Evolutionary conservation across 306 rosid species (phyloP).

Genomic region (Fragaria iinumae): DNA sequence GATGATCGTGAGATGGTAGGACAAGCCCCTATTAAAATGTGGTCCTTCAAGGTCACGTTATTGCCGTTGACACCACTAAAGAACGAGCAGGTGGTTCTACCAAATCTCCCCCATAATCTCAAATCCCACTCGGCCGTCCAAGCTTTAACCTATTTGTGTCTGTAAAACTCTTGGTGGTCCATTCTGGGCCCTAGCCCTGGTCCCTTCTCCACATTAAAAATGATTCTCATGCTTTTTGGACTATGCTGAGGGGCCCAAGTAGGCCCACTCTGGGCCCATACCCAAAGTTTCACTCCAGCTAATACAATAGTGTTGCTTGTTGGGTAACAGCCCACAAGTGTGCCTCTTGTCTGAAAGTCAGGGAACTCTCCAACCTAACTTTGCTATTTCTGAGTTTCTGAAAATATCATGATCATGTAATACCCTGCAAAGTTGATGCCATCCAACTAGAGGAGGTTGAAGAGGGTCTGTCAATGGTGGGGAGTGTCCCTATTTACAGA

Average conservation of each 20-base stretch:
- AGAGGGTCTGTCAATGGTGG: not conserved
- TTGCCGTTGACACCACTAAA: not conserved
- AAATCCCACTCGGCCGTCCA: not conserved
- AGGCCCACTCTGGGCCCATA: conserved; percentile 21
- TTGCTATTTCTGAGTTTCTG: not conserved
- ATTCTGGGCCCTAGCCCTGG: not conserved
- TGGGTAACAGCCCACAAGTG: conserved; percentile 31
- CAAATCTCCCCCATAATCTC: not conserved
- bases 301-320: conserved; percentile 6
- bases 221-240: not conserved
- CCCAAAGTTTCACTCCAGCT: conserved; percentile 9
- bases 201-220: conserved; percentile 7
- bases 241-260: conserved; percentile 6
- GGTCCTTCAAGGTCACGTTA: conserved; percentile 5
- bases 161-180: not conserved
- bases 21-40: not conserved
- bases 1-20: not conserved
- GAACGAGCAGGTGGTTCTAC: not conserved
- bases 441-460: conserved; percentile 7
- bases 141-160: too few species aligned
- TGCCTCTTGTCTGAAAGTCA: conserved; percentile 30
- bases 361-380: conserved; percentile 22
- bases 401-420: not conserved
- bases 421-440: not conserved
- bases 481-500: conserved; percentile 6